Conservation (phyloP, 140 eudicot genomes). For the Ambrosia hybrid region DNA sequence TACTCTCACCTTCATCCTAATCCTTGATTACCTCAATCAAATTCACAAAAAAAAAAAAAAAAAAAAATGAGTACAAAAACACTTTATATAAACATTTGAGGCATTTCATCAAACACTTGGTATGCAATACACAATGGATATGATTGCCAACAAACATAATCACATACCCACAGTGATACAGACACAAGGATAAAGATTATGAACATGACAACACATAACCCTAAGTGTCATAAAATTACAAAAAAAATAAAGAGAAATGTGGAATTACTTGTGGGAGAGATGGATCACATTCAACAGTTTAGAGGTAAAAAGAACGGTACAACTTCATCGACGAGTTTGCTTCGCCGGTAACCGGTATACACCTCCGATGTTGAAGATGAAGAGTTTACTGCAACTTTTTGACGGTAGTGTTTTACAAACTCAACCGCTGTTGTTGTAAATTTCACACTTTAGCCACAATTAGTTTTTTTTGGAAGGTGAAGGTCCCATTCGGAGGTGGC, state of each 20-base stretch:
- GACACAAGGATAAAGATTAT: not conserved
- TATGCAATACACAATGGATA: not conserved
- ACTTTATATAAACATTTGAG: not conserved
- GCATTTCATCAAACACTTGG: constrained; percentile 10
- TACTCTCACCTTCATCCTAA: constrained; percentile 56
- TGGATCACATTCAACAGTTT: not conserved
- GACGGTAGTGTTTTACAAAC: too few species aligned
- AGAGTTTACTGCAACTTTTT: too few species aligned
- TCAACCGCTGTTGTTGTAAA: too few species aligned
- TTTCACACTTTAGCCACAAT: too few species aligned
- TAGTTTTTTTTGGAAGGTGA: too few species aligned
- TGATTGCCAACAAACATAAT: not conserved
- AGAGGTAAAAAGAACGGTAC: not conserved
- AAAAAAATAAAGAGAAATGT: not conserved
- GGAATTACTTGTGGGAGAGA: constrained; percentile 8
- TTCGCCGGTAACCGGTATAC: not conserved
- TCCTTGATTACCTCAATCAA: constrained; percentile 17
- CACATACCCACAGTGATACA: not conserved
- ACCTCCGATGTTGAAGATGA: not conserved
- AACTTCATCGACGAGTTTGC: not conserved
- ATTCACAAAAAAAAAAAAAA: not conserved
- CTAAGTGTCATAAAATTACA: not conserved
- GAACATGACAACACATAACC: not conserved
- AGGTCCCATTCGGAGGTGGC: too few species aligned
- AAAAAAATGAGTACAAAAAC: not conserved